Evolutionary conservation across 805 yeast species (phyloP).

Genomic region (Metschnikowia matae): DNA sequence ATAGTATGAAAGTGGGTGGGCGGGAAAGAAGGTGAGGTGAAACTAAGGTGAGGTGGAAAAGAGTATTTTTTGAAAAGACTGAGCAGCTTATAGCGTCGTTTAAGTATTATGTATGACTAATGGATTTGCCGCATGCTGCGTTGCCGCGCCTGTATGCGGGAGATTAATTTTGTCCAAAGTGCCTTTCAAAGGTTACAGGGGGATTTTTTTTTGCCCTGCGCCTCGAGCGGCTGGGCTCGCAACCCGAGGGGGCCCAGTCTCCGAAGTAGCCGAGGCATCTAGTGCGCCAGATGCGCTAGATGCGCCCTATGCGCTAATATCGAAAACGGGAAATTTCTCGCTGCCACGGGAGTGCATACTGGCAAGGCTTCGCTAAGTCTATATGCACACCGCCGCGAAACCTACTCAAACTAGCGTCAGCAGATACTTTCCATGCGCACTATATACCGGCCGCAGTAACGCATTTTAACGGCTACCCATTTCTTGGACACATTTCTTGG

Average conservation of each 20-base stretch:
- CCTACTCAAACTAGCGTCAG: background rate
- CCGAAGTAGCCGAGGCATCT: too few species aligned
- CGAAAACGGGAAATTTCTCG: too few species aligned
- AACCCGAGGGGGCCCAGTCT: background rate
- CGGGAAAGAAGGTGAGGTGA: too few species aligned
- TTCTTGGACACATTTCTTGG: background rate
- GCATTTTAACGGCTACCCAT: background rate
- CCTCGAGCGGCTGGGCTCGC: background rate
- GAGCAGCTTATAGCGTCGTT: background rate
- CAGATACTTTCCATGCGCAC: background rate
- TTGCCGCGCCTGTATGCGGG: background rate
- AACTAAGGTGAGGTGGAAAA: too few species aligned
- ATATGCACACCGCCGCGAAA: background rate
- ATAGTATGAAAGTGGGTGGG: constrained; percentile 9
- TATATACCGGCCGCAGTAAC: background rate
- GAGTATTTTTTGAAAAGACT: background rate
- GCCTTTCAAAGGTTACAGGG: background rate
- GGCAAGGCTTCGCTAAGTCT: background rate
- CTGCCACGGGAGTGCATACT: too few species aligned
- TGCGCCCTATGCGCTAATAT: too few species aligned
- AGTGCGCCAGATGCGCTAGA: too few species aligned
- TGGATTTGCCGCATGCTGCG: constrained; percentile 1
- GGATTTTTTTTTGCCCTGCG: background rate
- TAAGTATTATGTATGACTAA: constrained; percentile 1
- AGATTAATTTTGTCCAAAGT: background rate